These are phyloP conservation scores for Kuraishia piskuri DNA, from an alignment of 805 yeast species.

Conservation along the genomic window DNA sequence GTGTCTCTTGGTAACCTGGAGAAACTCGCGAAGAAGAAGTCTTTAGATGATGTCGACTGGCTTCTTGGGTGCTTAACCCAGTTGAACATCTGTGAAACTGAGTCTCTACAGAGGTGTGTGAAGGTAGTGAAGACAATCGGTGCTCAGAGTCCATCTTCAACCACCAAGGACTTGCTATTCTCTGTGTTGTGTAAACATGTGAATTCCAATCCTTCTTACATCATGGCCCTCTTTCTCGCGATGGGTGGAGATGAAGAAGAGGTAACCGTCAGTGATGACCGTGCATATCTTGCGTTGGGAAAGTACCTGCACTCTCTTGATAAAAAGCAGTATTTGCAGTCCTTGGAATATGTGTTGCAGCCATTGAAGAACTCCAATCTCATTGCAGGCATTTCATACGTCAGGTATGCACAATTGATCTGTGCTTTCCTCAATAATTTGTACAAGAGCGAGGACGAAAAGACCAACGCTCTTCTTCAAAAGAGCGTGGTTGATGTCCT, in stretches of 20 bases:
- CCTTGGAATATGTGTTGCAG: not conserved
- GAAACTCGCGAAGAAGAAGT: not conserved
- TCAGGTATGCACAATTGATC: slow-evolving; percentile 20
- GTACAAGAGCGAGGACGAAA: slow-evolving; percentile 2
- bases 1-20: not conserved
- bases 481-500: not conserved
- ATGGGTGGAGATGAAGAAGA: slow-evolving; percentile 3
- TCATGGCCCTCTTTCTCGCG: slow-evolving; percentile 5
- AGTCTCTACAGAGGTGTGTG: not conserved
- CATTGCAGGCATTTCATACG: slow-evolving; percentile 4
- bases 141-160: not conserved
- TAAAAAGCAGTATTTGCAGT: not conserved
- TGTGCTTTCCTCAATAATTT: slow-evolving; percentile 16
- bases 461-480: slow-evolving; percentile 12
- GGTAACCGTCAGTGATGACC: not conserved
- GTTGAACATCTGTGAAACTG: not conserved
- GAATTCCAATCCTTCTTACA: not conserved
- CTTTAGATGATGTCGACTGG: not conserved
- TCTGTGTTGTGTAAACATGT: not conserved
- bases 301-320: not conserved
- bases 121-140: not conserved
- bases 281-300: not conserved
- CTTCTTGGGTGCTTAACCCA: not conserved
- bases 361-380: not conserved
- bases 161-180: not conserved